Evolutionary conservation across 805 yeast species (phyloP), one percentile per base, ranked within the genome.

Genomic region (Barnettozyma sucrosica): DNA sequence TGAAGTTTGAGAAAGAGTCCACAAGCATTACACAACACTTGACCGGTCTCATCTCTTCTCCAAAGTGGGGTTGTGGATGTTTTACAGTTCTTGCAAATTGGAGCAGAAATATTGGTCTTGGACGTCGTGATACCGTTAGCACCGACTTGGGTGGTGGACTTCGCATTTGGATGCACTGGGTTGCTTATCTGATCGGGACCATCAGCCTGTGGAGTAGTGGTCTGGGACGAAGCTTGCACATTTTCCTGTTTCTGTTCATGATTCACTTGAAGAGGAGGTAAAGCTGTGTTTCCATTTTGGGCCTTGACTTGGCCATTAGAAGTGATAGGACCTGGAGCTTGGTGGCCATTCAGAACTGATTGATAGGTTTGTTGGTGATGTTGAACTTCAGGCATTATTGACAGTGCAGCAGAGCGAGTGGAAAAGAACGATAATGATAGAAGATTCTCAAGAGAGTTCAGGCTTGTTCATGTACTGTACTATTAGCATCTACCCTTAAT

Each of bases 61-160:
- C 97, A 90, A 25, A 90, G 70, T 1, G 98, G 97, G 2, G 98
- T 90, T 2, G 93, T 90, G 49, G 89, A 85, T 2, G 98, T 90
- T 59, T 83, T 78, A 69, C 98, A 90, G 66, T 90, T 90, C 56
- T 85, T 87, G 65, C 98, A 90, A 20, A 83, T 75, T 5, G 95
- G 88, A 30, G 79, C 70, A 13, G 82, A 65, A 51, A 80, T 77
- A 57, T 77, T 81, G 16, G 81, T 72, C 55, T 80, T 81, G 16
- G 83, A 72, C n/a, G 85, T 79, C 21, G 84, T 76, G 34, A 83
- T 71, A 25, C 85, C 85, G 56, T 79, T 80, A 23, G 71, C 68
- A 28, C 77, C 71, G 32, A 80, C 75, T 11, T 70, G 70, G 2
- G 75, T 64, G 9, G 83, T 80, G 4, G 83, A 70, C 59, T 79